Conservation (phyloP, 208 protist genomes). For the Trypanosoma lewisi region DNA sequence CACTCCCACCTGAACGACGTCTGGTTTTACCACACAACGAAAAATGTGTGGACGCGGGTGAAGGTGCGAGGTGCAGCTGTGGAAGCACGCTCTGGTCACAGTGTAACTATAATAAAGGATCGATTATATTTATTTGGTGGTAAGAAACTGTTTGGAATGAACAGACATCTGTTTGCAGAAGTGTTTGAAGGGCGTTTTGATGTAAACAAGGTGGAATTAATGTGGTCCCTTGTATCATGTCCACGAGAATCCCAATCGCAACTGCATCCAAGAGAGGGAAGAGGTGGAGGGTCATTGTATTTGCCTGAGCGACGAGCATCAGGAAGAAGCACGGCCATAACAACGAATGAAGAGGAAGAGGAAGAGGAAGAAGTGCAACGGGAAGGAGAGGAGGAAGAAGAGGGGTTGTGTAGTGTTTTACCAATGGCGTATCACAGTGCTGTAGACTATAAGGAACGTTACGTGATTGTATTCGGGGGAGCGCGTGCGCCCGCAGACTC, state of each 20-base stretch:
- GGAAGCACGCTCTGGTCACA: slow-evolving; percentile 23
- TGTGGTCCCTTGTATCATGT: slow-evolving; percentile 9
- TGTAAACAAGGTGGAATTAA: slow-evolving; percentile 9
- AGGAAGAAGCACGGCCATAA: neutral
- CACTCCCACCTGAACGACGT: slow-evolving; percentile 15
- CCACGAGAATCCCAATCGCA: neutral
- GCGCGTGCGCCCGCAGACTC: neutral
- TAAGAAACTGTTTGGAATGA: slow-evolving; percentile 17
- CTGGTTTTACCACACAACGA: slow-evolving; percentile 14
- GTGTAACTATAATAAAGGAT: slow-evolving; percentile 15
- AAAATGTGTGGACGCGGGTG: slow-evolving; percentile 15
- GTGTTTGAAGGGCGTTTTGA: slow-evolving; percentile 22
- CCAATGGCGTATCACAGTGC: slow-evolving; percentile 33
- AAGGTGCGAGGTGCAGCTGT: slow-evolving; percentile 12
- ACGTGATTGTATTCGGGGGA: slow-evolving; percentile 63
- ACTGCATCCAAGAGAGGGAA: neutral
- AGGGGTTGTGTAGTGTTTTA: neutral
- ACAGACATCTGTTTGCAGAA: slow-evolving; percentile 4
- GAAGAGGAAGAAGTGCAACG: slow-evolving; percentile 3
- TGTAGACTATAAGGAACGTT: slow-evolving; percentile 37
- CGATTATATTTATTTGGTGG: slow-evolving; percentile 27
- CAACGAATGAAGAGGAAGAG: neutral
- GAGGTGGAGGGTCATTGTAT: neutral
- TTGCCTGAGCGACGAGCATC: neutral
- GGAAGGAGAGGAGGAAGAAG: neutral